Base-by-base conservation (phyloP, 768 basidiomycete species). In the Scleroderma citrinum region DNA sequence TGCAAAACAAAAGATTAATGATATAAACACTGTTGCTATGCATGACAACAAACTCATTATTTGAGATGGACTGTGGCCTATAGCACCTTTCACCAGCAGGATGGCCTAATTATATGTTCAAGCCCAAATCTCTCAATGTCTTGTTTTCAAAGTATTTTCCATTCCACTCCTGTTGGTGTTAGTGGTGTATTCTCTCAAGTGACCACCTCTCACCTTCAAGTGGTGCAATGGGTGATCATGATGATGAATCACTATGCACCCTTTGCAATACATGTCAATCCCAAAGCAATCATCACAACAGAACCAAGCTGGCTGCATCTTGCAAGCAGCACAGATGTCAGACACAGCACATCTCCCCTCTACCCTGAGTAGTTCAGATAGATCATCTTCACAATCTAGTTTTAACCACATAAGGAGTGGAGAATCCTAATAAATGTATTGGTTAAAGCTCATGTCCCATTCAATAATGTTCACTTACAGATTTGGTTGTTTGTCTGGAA, bases 71-170 rank as follows among this genome's bases (percentile, higher is more conserved):
- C 13, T 7, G 7, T 14, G 36, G 36, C n/a, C 36, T 37, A n/a
- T 16, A 17, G 7, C 36, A 37, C n/a, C 36, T 37, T 17, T 37
- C 16, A n/a, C 36, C 36, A 17, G n/a, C n/a, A 7, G 36, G 36
- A 37, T 37, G 36, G n/a, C 36, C 36, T 1, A 63, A 47, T 29
- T 63, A 58, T 2, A 64, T 37, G 12, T 36, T 41, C 3, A 63
- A 37, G 5, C 63, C 62, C 7, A 59, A 17, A 7, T 50, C 46
- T 7, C 44, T 47, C 20, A 61, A 42, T 3, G 50, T 49, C 16
- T 40, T 44, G 14, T n/a, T n/a, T 20, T 31, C 31, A 16, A 58
- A 63, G 24, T 30, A 56, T 1, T 2, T 8, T 3, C 57, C 55
- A 29, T 45, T 54, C 55, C 62, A 63, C 31, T 48, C 13, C 62